These are phyloP conservation scores for Trametes sp. DNA, from an alignment of 1,284 basidiomycete genomes.

Conservation along the genomic window DNA sequence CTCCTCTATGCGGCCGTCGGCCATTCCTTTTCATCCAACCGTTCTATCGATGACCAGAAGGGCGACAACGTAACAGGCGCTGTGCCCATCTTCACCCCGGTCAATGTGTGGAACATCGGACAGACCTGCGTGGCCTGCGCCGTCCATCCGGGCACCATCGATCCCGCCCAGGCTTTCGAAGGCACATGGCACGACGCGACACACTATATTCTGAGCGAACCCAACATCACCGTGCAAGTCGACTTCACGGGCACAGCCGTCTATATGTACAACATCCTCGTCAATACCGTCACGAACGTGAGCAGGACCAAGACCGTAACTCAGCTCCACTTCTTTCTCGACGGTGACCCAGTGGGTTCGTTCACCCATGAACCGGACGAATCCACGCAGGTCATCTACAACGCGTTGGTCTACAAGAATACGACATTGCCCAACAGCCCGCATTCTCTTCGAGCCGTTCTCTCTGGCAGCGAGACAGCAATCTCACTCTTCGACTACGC, in stretches of 20 bases:
- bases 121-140: conserved; percentile 5
- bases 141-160: conserved; percentile 4
- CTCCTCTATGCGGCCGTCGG: background rate
- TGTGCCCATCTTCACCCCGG: conserved; percentile 10
- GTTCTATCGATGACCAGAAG: conserved; percentile 25
- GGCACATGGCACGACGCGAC: conserved; percentile 25
- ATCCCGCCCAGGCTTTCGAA: conserved; percentile 4
- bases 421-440: background rate
- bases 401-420: conserved; percentile 17
- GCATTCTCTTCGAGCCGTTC: conserved; percentile 13
- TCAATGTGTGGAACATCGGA: conserved; percentile 17
- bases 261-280: conserved; percentile 21
- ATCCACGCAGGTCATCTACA: conserved; percentile 4
- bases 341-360: conserved; percentile 3
- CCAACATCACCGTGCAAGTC: conserved; percentile 5
- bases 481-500: conserved; percentile 19
- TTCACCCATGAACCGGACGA: conserved; percentile 1
- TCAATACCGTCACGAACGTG: conserved; percentile 1
- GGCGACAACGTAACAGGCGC: conserved; percentile 17
- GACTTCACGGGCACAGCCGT: conserved; percentile 20
- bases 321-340: conserved; percentile 16
- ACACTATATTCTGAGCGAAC: background rate
- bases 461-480: background rate
- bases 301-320: conserved; percentile 4
- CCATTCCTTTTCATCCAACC: background rate